Evolutionary conservation across 78 protist genomes (phyloP).

Genomic region (Isochrysis galbana): DNA sequence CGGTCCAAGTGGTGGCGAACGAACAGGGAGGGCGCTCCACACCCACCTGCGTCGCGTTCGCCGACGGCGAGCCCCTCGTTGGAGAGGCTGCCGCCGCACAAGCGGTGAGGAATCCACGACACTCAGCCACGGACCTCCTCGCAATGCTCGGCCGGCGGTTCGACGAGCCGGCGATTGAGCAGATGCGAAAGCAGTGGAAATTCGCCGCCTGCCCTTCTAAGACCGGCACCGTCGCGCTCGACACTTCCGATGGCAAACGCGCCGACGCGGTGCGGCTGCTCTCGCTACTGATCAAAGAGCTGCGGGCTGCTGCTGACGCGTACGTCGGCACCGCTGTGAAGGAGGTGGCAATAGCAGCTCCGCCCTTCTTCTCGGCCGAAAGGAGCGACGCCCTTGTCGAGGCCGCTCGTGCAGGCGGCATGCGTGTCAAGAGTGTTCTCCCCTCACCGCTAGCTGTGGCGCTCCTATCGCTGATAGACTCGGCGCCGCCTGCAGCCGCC

Average conservation of each 20-base stretch:
- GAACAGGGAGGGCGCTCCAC: background rate
- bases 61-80: background rate
- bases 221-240: background rate
- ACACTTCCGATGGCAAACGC: background rate
- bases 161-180: background rate
- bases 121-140: background rate
- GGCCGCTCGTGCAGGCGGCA: background rate
- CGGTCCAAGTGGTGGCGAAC: background rate
- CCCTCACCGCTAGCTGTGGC: background rate
- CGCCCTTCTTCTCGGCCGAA: background rate
- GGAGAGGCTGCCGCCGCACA: background rate
- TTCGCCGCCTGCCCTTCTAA: background rate
- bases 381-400: background rate
- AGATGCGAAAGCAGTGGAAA: background rate
- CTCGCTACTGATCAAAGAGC: background rate
- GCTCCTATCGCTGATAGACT: background rate
- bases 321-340: background rate
- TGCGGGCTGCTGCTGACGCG: background rate
- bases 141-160: background rate
- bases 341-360: background rate
- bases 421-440: background rate
- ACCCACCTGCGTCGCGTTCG: background rate
- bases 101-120: background rate
- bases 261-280: background rate
- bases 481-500: background rate